Evolutionary conservation across 2,329 filamentous ascomycete genomes (phyloP).

Genomic region (Akanthomyces uredinophilus): DNA sequence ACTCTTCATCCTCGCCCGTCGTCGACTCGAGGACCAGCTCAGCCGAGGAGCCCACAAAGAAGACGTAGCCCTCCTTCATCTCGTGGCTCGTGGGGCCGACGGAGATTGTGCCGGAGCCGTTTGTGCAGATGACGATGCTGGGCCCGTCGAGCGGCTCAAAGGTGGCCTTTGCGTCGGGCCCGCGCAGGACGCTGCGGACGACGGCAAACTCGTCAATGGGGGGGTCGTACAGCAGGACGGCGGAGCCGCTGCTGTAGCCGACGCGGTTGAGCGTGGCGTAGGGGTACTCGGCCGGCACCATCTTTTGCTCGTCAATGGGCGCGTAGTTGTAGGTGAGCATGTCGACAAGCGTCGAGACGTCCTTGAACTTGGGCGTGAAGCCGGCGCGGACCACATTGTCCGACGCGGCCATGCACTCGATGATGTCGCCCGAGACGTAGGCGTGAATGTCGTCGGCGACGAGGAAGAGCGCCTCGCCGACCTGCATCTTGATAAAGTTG

Average conservation of each 20-base stretch:
- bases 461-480: constrained; percentile 93
- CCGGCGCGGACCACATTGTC: constrained; percentile 97
- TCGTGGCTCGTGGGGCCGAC: constrained; percentile 78
- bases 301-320: constrained; percentile 91
- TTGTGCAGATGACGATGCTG: constrained; percentile 87
- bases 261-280: constrained; percentile 77
- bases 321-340: constrained; percentile 96
- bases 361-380: constrained; percentile 98
- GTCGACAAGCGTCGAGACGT: constrained; percentile 78
- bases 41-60: constrained; percentile 83
- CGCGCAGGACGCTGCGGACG: constrained; percentile 70
- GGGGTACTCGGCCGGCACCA: constrained; percentile 78
- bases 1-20: constrained; percentile 51
- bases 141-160: constrained; percentile 85
- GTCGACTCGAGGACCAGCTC: constrained; percentile 72
- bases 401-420: constrained; percentile 98
- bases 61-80: constrained; percentile 68
- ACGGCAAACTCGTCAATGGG: constrained; percentile 97
- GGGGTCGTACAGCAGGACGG: constrained; percentile 77
- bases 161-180: constrained; percentile 70
- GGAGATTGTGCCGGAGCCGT: constrained; percentile 74
- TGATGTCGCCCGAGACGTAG: constrained; percentile 88
- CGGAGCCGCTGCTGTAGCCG: constrained; percentile 73
- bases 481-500: constrained; percentile 82
- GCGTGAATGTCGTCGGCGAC: constrained; percentile 97